phyloP scores from a whole-genome alignment of 2,329 filamentous ascomycete species.

The Arthrobotrys pseudoclavata region DNA sequence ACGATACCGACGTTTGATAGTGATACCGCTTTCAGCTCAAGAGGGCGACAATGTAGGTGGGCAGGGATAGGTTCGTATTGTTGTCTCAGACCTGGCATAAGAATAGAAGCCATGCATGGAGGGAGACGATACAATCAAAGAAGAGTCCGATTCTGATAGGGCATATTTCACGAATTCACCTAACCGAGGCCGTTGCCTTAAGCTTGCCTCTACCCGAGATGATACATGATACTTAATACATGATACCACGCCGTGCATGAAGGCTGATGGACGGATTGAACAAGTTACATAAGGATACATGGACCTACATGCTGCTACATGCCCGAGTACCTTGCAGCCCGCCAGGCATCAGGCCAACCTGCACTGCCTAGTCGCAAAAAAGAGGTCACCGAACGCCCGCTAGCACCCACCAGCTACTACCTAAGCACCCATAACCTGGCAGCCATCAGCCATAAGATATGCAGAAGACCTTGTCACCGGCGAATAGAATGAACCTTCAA shows the following conservation, averaged over 20 bases:
- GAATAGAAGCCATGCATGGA: constrained; percentile 28
- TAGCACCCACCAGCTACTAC: background rate
- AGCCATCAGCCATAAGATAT: constrained; percentile 5
- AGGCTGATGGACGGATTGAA: constrained; percentile 3
- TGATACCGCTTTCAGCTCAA: constrained; percentile 24
- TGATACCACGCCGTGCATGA: constrained; percentile 13
- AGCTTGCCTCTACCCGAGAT: constrained; percentile 37
- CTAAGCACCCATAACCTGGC: constrained; percentile 6
- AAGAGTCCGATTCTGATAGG: constrained; percentile 44
- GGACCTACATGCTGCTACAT: background rate
- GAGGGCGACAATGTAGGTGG: background rate
- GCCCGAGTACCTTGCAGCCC: constrained; percentile 22
- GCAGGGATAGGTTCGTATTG: constrained; percentile 27
- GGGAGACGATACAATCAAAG: constrained; percentile 13
- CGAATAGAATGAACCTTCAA: constrained; percentile 36
- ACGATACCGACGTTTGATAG: constrained; percentile 3
- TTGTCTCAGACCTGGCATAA: constrained; percentile 42
- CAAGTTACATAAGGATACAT: constrained; percentile 5
- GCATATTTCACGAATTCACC: constrained; percentile 25
- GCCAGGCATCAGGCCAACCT: constrained; percentile 27
- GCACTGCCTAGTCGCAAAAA: constrained; percentile 44
- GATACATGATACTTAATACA: constrained; percentile 14
- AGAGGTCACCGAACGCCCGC: constrained; percentile 47
- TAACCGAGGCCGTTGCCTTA: constrained; percentile 36
- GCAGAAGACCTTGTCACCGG: constrained; percentile 34